These are phyloP conservation scores for Phytophthora syringae DNA, from an alignment of 352 stramenopile species.

Conservation along the genomic window DNA sequence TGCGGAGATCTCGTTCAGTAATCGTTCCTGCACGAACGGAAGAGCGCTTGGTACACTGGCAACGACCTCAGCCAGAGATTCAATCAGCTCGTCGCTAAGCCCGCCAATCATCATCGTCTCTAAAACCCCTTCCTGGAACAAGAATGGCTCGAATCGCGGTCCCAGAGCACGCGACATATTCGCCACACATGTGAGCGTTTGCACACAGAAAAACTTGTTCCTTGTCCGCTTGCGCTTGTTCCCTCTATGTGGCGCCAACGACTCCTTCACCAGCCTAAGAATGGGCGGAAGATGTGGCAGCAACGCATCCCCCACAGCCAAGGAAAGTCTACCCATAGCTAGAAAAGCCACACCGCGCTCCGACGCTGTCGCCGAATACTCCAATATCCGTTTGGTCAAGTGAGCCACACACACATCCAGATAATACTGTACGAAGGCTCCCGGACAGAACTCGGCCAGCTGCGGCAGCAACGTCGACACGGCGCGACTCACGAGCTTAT, in stretches of 20 bases:
- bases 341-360: constrained; percentile 91
- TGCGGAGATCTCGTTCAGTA: constrained; percentile 97
- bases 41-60: constrained; percentile 89
- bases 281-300: constrained; percentile 85
- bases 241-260: constrained; percentile 55
- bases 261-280: constrained; percentile 79
- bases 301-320: constrained; percentile 91
- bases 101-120: constrained; percentile 91
- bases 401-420: constrained; percentile 83
- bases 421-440: constrained; percentile 95
- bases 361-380: constrained; percentile 48
- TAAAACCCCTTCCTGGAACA: constrained; percentile 73
- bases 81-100: constrained; percentile 94
- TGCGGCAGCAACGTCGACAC: constrained; percentile 93
- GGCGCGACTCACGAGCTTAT: constrained; percentile 81
- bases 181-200: constrained; percentile 84
- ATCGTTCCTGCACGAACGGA: constrained; percentile 92
- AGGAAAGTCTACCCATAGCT: constrained; percentile 92
- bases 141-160: constrained; percentile 68
- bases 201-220: constrained; percentile 85
- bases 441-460: constrained; percentile 92
- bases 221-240: constrained; percentile 53
- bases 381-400: constrained; percentile 84
- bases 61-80: constrained; percentile 92
- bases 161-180: constrained; percentile 75